Base-by-base conservation (phyloP, 108 stramenopile genomes). In the Stephanodiscus minutulus region DNA sequence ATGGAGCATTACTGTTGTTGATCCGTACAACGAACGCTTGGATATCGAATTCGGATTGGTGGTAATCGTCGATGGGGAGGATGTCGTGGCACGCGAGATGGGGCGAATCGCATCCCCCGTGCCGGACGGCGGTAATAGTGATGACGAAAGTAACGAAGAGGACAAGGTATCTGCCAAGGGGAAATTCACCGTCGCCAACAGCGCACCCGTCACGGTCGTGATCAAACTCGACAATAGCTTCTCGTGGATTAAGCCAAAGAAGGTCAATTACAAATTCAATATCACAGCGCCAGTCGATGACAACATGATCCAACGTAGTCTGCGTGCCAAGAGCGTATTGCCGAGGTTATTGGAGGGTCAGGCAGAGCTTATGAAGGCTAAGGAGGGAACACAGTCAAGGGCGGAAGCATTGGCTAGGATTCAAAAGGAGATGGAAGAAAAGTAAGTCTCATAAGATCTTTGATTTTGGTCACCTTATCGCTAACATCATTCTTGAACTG, bases 101-200 rank as follows among this genome's bases (percentile, higher is more conserved):
- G 76, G 69, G 7, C 41, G 76, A 6, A 77, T 77, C 44, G 39
- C 70, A 13, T 47, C 69, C 13, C 69, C 76, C 21, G 24, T 27
- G 17, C 28, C 44, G 48, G 21, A 72, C 41, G 50, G 13, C 41
- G 55, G 28, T 24, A 64, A 36, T 0, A 47, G 46, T 7, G 75
- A 68, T 39, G 13, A 37, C 17, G 28, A 33, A 8, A 58, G 50
- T 1, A 43, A 46, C 5, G 61, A 76, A 25, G 74, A 68, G 41
- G 61, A 35, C 13, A 43, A 33, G 25, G 61, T 31, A 20, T 70
- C 69, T 1, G 76, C 76, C 3, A 77, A 71, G 36, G 76, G 76
- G 18, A 77, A 70, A 70, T 77, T 77, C 63, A 77, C 76, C 29
- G 76, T 77, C 11, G 64, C 76, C 15, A 70, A 66, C 55, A 66